Evolutionary conservation across 2,329 filamentous ascomycete species (phyloP), one percentile per base, ranked within the genome.

Genomic region (Karstenula rhodostoma): DNA sequence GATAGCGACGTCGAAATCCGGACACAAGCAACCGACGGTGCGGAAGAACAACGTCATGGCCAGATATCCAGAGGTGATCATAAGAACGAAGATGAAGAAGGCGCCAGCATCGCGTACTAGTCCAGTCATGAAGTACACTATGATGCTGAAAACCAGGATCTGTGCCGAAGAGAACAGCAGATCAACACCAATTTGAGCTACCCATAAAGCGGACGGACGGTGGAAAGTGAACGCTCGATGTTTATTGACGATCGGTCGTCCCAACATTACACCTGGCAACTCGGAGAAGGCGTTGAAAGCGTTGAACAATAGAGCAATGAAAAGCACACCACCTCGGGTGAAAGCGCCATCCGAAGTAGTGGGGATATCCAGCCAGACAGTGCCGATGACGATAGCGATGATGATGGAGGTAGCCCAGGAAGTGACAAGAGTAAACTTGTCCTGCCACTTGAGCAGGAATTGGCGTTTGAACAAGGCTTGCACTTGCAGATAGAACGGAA

Each of bases 211-310:
- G 0, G 90, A 93, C 0, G 93, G 93, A 35, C 91, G 85, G 74
- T 95, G 90, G 72, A 96, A 94, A 0, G 92, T 90, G 68, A 92
- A 96, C 0, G 90, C 89, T 59, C 90, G 88, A 77, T 96, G 93
- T 74, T 95, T 96, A 75, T 93, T 92, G 61, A 96, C 85, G 40
- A 96, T 90, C 0, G 89, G 84, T 9, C 93, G 85, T 0, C 90
- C 91, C 17, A 89, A 80, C 90, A 95, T 94, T 1, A 90, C 90
- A 12, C 85, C 84, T 0, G 85, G 90, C 0, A 96, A 79, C 75
- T 96, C 92, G 0, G 89, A 87, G 72, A 95, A 94, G 25, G 92
- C 91, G 72, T 93, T 89, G 77, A 96, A 94, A n/a, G 90, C 90
- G 75, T 94, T 94, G 84, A 94, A 94, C 4, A 96, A 80, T 1